Percentiles rank a stretch among this genome's conserved stretches.
Conservation (phyloP, 2,329 filamentous ascomycete species). For the Beauveria australis region DNA sequence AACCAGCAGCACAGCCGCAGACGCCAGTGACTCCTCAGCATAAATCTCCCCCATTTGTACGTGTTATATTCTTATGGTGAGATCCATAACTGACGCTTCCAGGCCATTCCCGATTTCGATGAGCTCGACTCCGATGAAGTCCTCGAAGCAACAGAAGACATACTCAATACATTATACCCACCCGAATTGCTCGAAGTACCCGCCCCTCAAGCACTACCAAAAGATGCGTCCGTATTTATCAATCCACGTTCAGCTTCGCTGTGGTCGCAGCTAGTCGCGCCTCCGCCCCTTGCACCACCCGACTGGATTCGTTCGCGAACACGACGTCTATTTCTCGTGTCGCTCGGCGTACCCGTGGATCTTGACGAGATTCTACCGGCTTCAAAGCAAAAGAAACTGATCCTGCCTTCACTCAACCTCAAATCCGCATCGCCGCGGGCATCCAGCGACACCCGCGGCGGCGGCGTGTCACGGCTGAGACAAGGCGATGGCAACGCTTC, state of each 20-base stretch:
- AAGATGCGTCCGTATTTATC: conserved; percentile 61
- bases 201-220: conserved; percentile 40
- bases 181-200: conserved; percentile 45
- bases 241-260: conserved; percentile 82
- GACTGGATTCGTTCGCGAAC: conserved; percentile 98
- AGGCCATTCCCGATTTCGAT: conserved; percentile 63
- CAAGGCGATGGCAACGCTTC: conserved; percentile 45
- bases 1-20: conserved; percentile 18
- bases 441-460: conserved; percentile 42
- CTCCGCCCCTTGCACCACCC: conserved; percentile 86
- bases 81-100: conserved; percentile 3
- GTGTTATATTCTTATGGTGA: conserved; percentile 14
- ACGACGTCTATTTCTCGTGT: conserved; percentile 88
- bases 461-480: conserved; percentile 35
- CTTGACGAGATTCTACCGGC: conserved; percentile 95
- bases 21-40: conserved; percentile 26
- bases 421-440: conserved; percentile 42
- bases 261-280: conserved; percentile 93
- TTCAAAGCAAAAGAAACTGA: conserved; percentile 94
- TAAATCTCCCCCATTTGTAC: conserved; percentile 38
- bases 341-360: conserved; percentile 89
- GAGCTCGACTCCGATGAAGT: conserved; percentile 54
- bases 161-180: conserved; percentile 59
- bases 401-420: conserved; percentile 82
- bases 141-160: conserved; percentile 52